Evolutionary conservation across 2,329 filamentous ascomycete genomes (phyloP), one percentile per base, ranked within the genome.

Genomic region (Teratosphaeria viscida): DNA sequence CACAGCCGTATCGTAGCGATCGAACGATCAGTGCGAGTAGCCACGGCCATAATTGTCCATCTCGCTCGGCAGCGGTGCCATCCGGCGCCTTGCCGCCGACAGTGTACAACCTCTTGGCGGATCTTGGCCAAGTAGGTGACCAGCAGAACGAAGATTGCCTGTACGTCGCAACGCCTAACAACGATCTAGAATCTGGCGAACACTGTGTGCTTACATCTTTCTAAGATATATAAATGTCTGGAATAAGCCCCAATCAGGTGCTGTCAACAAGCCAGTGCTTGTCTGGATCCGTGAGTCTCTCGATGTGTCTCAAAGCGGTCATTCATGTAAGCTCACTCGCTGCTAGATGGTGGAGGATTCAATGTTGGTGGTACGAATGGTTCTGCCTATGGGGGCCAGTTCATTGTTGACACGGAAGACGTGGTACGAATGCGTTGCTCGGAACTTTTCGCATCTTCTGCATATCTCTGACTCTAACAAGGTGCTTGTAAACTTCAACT

Each of bases 401-500:
- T 16, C 16, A 16, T 14, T 14, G 37, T n/a, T 14, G 37, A 43
- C 37, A n/a, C 47, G n/a, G 52, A 49, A 10, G 37, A 43, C 37
- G 37, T 43, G 37, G 37, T 43, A 43, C 16, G 37, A 16, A 3
- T 14, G 10, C 11, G 10, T 16, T 14, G 16, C 5, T n/a, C 11
- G 11, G 16, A 14, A 16, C 4, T 32, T 32, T 5, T 32, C 29
- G 29, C 29, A 14, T 5, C 10, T 14, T 5, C 3, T 43, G 11
- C 12, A 43, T 2, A 5, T 14, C 16, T 43, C 37, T 43, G 37
- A 43, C 37, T 14, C 0, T 14, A 43, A 43, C 37, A 32, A 43
- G 37, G 37, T 62, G 34, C 16, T 43, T 6, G 78, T 86, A 56
- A 81, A 77, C 69, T 81, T 86, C 69, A 83, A 82, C 71, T 84